Evolutionary conservation across 2,329 filamentous ascomycete genomes (phyloP).

Genomic region (Rhinocladiella mackenziei): DNA sequence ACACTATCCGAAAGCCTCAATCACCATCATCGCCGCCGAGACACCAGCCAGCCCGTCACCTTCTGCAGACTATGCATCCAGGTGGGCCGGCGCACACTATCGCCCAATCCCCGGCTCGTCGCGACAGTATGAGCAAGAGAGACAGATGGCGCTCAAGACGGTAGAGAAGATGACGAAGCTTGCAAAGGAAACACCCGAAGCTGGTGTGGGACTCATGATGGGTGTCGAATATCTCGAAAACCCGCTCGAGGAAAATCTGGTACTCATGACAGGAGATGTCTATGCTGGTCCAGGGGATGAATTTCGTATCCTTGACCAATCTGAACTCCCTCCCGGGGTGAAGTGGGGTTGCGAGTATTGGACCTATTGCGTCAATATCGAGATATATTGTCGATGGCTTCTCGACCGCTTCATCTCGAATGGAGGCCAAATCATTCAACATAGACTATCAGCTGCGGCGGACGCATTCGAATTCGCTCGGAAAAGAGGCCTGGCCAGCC

Average conservation of each 20-base stretch:
- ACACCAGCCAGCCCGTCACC: constrained; percentile 35
- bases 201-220: constrained; percentile 38
- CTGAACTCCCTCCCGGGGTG: constrained; percentile 34
- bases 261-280: constrained; percentile 29
- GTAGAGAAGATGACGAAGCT: constrained; percentile 39
- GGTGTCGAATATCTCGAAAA: constrained; percentile 44
- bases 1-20: constrained; percentile 33
- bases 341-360: constrained; percentile 42
- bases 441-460: constrained; percentile 28
- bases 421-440: constrained; percentile 35
- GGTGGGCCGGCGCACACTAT: constrained; percentile 48
- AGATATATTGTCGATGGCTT: constrained; percentile 42
- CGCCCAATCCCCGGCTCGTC: constrained; percentile 41
- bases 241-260: constrained; percentile 31
- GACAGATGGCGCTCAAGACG: constrained; percentile 38
- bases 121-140: constrained; percentile 37
- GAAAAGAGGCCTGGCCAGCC: constrained; percentile 11
- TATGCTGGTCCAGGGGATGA: constrained; percentile 35
- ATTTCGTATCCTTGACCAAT: constrained; percentile 33
- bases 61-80: constrained; percentile 45
- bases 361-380: constrained; percentile 43
- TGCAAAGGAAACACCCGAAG: constrained; percentile 34
- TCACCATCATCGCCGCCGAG: constrained; percentile 41
- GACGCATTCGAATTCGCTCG: constrained; percentile 39
- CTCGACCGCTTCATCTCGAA: constrained; percentile 39